Evolutionary conservation across 108 stramenopile genomes (phyloP).

Genomic region (Fragilaria radians): DNA sequence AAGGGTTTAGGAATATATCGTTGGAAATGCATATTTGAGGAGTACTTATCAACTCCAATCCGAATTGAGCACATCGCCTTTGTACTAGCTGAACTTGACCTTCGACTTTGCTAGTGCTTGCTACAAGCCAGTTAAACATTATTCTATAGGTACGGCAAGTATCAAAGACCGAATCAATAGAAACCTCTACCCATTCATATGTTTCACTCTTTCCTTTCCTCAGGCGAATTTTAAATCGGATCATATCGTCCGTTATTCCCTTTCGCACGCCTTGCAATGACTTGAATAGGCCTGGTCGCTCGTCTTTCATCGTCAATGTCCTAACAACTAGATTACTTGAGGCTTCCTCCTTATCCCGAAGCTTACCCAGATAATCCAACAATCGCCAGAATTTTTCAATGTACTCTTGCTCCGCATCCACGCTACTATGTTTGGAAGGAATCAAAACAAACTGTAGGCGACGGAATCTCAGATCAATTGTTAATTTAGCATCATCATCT

Average conservation of each 20-base stretch:
- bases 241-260: constrained; percentile 32
- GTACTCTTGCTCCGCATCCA: constrained; percentile 60
- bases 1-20: constrained; percentile 58
- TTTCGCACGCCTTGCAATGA: constrained; percentile 1
- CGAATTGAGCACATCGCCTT: constrained; percentile 69
- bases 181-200: constrained; percentile 81
- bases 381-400: constrained; percentile 56
- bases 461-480: constrained; percentile 63
- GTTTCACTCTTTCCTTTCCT: constrained; percentile 56
- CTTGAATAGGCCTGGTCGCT: constrained; percentile 2
- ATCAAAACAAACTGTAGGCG: constrained; percentile 73
- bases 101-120: constrained; percentile 71
- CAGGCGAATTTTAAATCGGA: constrained; percentile 51
- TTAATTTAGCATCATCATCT: constrained; percentile 45
- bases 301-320: constrained; percentile 26
- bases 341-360: constrained; percentile 41
- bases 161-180: constrained; percentile 58
- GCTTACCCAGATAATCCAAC: constrained; percentile 61
- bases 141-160: constrained; percentile 72
- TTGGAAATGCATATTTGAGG: constrained; percentile 53
- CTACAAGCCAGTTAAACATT: constrained; percentile 87
- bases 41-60: constrained; percentile 57
- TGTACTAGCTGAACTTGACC: constrained; percentile 75
- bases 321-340: constrained; percentile 32
- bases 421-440: constrained; percentile 45